Conservation (phyloP, 139 green algal genomes). For the Chlorella vulgaris region DNA sequence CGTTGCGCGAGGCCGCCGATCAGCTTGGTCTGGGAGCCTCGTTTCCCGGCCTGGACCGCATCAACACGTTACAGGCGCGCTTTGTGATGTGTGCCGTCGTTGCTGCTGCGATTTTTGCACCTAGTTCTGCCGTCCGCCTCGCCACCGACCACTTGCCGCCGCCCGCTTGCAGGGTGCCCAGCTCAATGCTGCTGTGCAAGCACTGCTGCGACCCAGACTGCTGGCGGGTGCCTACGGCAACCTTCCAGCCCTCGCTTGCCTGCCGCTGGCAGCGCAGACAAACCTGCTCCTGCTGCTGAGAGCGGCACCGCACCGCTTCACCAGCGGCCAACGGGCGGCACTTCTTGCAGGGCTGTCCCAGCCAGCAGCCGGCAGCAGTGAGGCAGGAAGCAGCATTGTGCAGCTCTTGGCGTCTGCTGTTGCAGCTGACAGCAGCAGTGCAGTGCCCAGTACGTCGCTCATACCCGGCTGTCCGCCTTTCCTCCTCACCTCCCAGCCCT, state of each 20-base stretch:
- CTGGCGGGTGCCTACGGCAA: background rate
- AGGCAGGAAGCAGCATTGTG: background rate
- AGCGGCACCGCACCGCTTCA: slow-evolving; percentile 12
- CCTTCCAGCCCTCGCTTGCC: background rate
- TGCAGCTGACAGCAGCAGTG: background rate
- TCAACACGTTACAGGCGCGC: background rate
- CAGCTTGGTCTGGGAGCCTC: background rate
- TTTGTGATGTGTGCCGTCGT: background rate
- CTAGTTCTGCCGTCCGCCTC: no score
- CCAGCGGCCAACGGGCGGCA: background rate
- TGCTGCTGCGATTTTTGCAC: background rate
- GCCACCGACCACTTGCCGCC: no score
- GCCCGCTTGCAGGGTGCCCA: background rate
- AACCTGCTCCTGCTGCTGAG: slow-evolving; percentile 21
- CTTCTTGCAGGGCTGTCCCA: background rate
- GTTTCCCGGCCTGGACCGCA: background rate
- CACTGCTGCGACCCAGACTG: background rate
- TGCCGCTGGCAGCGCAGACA: slow-evolving; percentile 6
- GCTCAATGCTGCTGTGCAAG: background rate
- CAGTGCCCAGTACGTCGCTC: no score
- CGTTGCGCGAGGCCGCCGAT: background rate
- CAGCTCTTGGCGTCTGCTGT: background rate
- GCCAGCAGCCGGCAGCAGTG: background rate
- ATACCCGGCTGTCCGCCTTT: slow-evolving; percentile 3
- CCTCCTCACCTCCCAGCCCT: background rate